Evolutionary conservation across 2,329 filamentous ascomycete genomes (phyloP).

Genomic region (Penicillium brasilianum): DNA sequence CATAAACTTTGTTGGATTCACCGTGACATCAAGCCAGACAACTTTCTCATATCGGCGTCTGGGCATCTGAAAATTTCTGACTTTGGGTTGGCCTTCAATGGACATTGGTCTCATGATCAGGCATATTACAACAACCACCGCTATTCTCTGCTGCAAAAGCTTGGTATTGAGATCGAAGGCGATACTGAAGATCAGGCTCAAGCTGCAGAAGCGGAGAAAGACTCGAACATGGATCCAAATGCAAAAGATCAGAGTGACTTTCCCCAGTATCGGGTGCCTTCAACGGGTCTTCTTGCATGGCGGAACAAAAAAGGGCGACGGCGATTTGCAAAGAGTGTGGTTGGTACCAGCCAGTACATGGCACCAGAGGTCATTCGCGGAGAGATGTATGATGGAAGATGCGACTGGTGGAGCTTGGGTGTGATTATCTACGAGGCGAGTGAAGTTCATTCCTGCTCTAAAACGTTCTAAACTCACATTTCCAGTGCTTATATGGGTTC

Average conservation of each 20-base stretch:
- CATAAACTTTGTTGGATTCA: slow-evolving; percentile 91
- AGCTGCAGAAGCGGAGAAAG: slow-evolving; percentile 40
- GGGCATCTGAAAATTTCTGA: slow-evolving; percentile 96
- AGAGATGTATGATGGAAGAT: slow-evolving; percentile 84
- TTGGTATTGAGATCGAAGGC: slow-evolving; percentile 74
- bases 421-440: slow-evolving; percentile 84
- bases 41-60: slow-evolving; percentile 86
- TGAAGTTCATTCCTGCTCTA: background rate
- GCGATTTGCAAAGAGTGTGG: slow-evolving; percentile 78
- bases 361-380: slow-evolving; percentile 89
- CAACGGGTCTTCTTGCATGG: slow-evolving; percentile 68
- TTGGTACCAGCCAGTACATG: slow-evolving; percentile 98
- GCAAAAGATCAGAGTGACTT: slow-evolving; percentile 43
- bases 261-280: slow-evolving; percentile 30
- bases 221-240: slow-evolving; percentile 9
- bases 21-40: slow-evolving; percentile 95
- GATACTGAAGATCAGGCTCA: slow-evolving; percentile 72
- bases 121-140: slow-evolving; percentile 84
- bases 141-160: slow-evolving; percentile 75
- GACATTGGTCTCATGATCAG: slow-evolving; percentile 91
- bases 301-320: slow-evolving; percentile 72
- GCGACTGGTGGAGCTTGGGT: slow-evolving; percentile 96
- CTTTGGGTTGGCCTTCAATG: slow-evolving; percentile 93
- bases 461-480: slow-evolving; percentile 6
- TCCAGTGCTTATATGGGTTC: slow-evolving; percentile 80